Evolutionary conservation across 257 asterid genomes (phyloP).

Genomic region (Osmanthus fragrans): DNA sequence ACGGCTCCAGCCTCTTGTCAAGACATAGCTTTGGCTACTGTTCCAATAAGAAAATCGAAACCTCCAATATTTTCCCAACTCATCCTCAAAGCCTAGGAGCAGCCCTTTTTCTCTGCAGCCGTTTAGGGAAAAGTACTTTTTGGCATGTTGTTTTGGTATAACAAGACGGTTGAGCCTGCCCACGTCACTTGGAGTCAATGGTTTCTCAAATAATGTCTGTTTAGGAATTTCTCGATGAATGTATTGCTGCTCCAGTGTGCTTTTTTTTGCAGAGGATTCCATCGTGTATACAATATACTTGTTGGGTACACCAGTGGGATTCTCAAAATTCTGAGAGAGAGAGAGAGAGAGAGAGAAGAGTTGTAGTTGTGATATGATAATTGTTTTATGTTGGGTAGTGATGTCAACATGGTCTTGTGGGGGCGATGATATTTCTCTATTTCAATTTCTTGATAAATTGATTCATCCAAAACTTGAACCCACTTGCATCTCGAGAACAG

Average conservation of each 20-base stretch:
- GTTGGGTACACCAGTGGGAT: conserved; percentile 51
- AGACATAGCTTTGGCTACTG: conserved; percentile 94
- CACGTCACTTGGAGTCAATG: conserved; percentile 89
- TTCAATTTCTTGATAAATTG: too few relatives aligned
- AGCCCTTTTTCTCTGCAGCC: conserved; percentile 50
- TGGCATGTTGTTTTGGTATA: conserved; percentile 91
- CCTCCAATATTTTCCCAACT: conserved; percentile 72
- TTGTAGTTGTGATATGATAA: background rate
- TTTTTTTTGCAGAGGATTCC: conserved; percentile 24
- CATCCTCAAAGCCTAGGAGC: conserved; percentile 75
- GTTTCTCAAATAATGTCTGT: conserved; percentile 72
- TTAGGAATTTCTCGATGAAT: conserved; percentile 29
- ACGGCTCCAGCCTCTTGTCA: conserved; percentile 95
- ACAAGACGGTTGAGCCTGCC: conserved; percentile 94
- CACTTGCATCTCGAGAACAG: too few relatives aligned
- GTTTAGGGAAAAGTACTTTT: conserved; percentile 70
- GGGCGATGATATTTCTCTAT: too few relatives aligned
- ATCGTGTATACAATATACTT: background rate
- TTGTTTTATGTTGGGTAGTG: background rate
- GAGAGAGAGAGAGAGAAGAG: background rate
- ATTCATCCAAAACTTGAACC: too few relatives aligned
- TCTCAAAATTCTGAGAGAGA: conserved; percentile 39
- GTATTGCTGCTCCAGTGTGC: conserved; percentile 6
- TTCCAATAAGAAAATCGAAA: conserved; percentile 91
- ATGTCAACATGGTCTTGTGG: too few relatives aligned